Conservation (phyloP, 139 green algal species). For the Diplosphaera chodatii region DNA sequence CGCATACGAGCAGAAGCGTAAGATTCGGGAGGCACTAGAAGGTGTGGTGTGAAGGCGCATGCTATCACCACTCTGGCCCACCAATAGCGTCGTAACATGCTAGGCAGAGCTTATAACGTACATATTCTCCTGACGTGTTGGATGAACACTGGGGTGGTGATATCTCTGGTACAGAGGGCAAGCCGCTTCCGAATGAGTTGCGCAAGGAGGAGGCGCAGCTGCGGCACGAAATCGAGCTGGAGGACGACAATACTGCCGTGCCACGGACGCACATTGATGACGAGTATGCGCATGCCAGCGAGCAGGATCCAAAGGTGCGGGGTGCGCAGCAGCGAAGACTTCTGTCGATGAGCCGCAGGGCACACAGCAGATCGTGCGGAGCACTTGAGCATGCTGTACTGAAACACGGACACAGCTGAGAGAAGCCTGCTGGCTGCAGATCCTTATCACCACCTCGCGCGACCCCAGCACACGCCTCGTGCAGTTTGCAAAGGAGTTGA, state of each 20-base stretch:
- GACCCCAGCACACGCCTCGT: slow-evolving; percentile 83
- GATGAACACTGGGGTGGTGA: no score
- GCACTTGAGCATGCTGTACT: no score
- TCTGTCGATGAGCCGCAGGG: no score
- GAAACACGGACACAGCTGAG: no score
- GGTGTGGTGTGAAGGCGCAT: slow-evolving; percentile 39
- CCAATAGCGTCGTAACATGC: no score
- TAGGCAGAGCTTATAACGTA: neutral
- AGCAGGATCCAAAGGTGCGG: slow-evolving; percentile 80
- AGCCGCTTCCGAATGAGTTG: slow-evolving; percentile 94
- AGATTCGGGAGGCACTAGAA: slow-evolving; percentile 79
- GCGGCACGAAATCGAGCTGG: slow-evolving; percentile 77
- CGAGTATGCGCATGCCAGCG: slow-evolving; percentile 88
- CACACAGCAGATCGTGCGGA: no score
- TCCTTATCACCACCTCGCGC: slow-evolving; percentile 89
- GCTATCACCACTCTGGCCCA: neutral
- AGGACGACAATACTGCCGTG: slow-evolving; percentile 95
- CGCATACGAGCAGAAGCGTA: slow-evolving; percentile 92
- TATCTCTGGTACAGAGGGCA: slow-evolving; percentile 74
- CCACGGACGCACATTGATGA: slow-evolving; percentile 87
- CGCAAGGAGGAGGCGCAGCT: slow-evolving; percentile 69
- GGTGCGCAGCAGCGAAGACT: no score
- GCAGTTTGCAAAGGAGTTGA: slow-evolving; percentile 97
- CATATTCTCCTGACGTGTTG: no score
- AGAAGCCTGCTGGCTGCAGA: neutral